These are phyloP conservation scores for Hordeum marinum DNA, from an alignment of 176 grass and related monocot species.

Conservation along the genomic window DNA sequence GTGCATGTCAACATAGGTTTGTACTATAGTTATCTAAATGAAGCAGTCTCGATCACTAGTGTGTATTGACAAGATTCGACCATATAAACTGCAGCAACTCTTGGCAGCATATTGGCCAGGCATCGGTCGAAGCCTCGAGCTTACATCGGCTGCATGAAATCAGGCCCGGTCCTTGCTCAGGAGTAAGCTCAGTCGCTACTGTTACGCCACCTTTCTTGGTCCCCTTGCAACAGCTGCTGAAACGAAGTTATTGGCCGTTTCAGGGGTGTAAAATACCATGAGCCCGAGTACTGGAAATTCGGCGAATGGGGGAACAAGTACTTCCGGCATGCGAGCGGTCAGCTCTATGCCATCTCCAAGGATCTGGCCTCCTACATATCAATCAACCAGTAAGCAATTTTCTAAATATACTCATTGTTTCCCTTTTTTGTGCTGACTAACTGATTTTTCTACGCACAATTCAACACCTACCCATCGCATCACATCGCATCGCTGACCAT, in stretches of 20 bases:
- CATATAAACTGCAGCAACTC: slow-evolving; percentile 53
- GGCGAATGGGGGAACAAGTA: slow-evolving; percentile 61
- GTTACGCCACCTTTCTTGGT: not conserved
- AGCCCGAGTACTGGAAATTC: slow-evolving; percentile 69
- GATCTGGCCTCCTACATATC: slow-evolving; percentile 60
- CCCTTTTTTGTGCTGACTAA: not conserved
- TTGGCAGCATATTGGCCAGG: slow-evolving; percentile 55
- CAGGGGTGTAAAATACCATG: slow-evolving; percentile 56
- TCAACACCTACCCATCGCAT: not conserved
- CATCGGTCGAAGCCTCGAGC: slow-evolving; percentile 72
- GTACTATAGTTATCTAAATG: not conserved
- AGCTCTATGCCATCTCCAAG: slow-evolving; percentile 60
- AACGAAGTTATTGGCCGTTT: not conserved
- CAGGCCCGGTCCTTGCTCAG: slow-evolving; percentile 83
- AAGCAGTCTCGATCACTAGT: not conserved
- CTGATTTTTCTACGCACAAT: not conserved
- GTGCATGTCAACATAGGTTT: slow-evolving; percentile 98
- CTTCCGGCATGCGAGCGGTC: slow-evolving; percentile 48
- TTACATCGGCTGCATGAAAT: slow-evolving; percentile 96
- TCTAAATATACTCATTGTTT: not conserved
- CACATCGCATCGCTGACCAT: no score
- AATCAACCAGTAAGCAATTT: slow-evolving; percentile 44
- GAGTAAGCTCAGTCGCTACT: slow-evolving; percentile 48
- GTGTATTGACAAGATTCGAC: not conserved
- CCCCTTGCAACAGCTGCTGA: not conserved